A percentile compares a stretch with the other conserved stretches of the same genome.
phyloP scores from a whole-genome alignment of 176 grass and related monocot species.

The Hsuehochloa calcarea region DNA sequence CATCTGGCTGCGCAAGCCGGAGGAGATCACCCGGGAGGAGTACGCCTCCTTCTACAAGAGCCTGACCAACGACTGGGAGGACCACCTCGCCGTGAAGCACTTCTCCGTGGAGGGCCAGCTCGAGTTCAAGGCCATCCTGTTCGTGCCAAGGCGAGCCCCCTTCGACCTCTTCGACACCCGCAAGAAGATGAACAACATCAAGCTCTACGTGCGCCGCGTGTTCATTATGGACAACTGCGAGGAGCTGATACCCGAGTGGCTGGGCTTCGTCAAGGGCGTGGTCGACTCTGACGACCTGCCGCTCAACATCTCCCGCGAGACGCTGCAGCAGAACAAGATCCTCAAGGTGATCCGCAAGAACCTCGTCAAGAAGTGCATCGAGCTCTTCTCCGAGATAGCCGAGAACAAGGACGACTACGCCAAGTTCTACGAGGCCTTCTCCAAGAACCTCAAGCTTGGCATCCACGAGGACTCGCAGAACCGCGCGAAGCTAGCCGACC shows the following conservation, averaged over 20 bases:
- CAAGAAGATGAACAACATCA: slow-evolving; percentile 97
- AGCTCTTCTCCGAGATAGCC: slow-evolving; percentile 98
- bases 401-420: slow-evolving; percentile 99
- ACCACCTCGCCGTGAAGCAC: slow-evolving; percentile 90
- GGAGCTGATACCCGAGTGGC: slow-evolving; percentile 86
- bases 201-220: slow-evolving; percentile 85
- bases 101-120: slow-evolving; percentile 99
- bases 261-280: slow-evolving; percentile 94
- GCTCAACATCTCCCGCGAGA: slow-evolving; percentile 98
- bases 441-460: slow-evolving; percentile 95
- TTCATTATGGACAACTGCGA: slow-evolving; percentile 99
- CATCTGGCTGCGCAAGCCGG: slow-evolving; percentile 98
- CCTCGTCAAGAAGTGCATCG: slow-evolving; percentile 91
- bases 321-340: slow-evolving; percentile 97
- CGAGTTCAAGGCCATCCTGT: slow-evolving; percentile 91
- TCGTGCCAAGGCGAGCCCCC: slow-evolving; percentile 92
- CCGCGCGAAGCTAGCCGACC: slow-evolving; percentile 79
- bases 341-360: slow-evolving; percentile 96
- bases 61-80: slow-evolving; percentile 96
- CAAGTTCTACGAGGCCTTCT: slow-evolving; percentile 98
- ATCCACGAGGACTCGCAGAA: slow-evolving; percentile 88
- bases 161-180: slow-evolving; percentile 94
- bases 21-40: slow-evolving; percentile 95
- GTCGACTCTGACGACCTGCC: slow-evolving; percentile 98
- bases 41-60: slow-evolving; percentile 99